These are phyloP conservation scores for Aquilaria sinensis DNA, from an alignment of 345 rosid species.

Conservation along the genomic window DNA sequence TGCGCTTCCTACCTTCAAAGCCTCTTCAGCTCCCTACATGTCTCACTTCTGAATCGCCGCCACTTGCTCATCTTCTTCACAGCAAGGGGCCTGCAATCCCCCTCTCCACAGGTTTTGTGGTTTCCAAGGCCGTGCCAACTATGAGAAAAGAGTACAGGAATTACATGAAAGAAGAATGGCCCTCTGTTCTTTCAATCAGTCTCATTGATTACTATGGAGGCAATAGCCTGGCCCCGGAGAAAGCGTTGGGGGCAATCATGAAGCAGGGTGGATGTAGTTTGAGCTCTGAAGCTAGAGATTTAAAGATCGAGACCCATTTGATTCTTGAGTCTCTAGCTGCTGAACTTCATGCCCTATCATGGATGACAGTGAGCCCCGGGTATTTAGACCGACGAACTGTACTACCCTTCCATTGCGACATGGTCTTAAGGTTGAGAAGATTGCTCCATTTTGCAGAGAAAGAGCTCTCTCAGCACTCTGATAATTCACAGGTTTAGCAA, in stretches of 20 bases:
- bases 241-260: conserved; percentile 33
- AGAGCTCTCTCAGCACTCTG: conserved; percentile 53
- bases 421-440: conserved; percentile 91
- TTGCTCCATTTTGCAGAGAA: conserved; percentile 96
- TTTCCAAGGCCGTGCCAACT: conserved; percentile 85
- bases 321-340: conserved; percentile 80
- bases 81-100: conserved; percentile 92
- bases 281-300: conserved; percentile 59
- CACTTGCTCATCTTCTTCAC: conserved; percentile 97
- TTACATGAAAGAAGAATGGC: conserved; percentile 88
- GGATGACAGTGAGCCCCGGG: conserved; percentile 96
- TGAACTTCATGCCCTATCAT: conserved; percentile 95
- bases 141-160: conserved; percentile 69
- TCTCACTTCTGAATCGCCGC: conserved; percentile 98
- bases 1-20: conserved; percentile 89
- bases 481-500: conserved; percentile 23
- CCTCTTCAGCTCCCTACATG: conserved; percentile 93
- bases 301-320: conserved; percentile 69
- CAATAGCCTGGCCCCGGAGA: conserved; percentile 42
- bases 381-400: conserved; percentile 80
- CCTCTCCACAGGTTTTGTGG: conserved; percentile 85
- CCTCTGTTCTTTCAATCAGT: conserved; percentile 79
- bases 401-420: conserved; percentile 91
- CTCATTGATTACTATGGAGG: conserved; percentile 88
- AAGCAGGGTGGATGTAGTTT: conserved; percentile 59